Evolutionary conservation across 306 rosid genomes (phyloP).

Genomic region (Medicago lupulina): DNA sequence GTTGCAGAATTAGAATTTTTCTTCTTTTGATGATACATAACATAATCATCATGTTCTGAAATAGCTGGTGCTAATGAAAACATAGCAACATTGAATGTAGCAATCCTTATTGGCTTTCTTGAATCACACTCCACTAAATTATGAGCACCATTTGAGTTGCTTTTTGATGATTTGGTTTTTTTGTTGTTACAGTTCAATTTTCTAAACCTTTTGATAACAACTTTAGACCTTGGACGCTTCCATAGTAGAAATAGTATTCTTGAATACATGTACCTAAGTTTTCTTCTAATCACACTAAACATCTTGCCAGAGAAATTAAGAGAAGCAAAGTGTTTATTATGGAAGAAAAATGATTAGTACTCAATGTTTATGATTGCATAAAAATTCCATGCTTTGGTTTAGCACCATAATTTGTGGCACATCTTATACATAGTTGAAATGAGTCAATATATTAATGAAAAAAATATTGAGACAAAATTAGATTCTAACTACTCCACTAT

Average conservation of each 20-base stretch:
- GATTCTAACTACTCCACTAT: slow-evolving; percentile 58
- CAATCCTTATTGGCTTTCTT: slow-evolving; percentile 67
- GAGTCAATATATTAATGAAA: slow-evolving; percentile 24
- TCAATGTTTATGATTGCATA: too few relatives aligned
- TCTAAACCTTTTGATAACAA: slow-evolving; percentile 76
- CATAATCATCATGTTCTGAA: slow-evolving; percentile 55
- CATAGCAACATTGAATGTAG: slow-evolving; percentile 92
- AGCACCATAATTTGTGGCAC: slow-evolving; percentile 19
- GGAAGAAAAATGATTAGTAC: not conserved
- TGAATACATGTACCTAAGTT: slow-evolving; percentile 59
- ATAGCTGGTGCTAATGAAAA: slow-evolving; percentile 89
- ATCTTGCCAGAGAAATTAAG: slow-evolving; percentile 45
- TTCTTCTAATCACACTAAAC: slow-evolving; percentile 63
- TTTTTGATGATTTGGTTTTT: slow-evolving; percentile 32
- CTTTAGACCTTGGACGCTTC: slow-evolving; percentile 72
- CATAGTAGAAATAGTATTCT: slow-evolving; percentile 66
- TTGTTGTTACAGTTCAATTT: slow-evolving; percentile 50
- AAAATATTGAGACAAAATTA: slow-evolving; percentile 44
- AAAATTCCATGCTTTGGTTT: too few relatives aligned
- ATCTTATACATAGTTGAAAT: slow-evolving; percentile 6
- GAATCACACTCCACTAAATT: slow-evolving; percentile 42
- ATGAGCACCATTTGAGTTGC: slow-evolving; percentile 39
- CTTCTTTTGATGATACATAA: slow-evolving; percentile 33
- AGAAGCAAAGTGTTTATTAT: slow-evolving; percentile 11
- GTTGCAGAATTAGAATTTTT: not conserved